Conservation (phyloP, 331 rosid genomes). For the Acacia pycnantha region DNA sequence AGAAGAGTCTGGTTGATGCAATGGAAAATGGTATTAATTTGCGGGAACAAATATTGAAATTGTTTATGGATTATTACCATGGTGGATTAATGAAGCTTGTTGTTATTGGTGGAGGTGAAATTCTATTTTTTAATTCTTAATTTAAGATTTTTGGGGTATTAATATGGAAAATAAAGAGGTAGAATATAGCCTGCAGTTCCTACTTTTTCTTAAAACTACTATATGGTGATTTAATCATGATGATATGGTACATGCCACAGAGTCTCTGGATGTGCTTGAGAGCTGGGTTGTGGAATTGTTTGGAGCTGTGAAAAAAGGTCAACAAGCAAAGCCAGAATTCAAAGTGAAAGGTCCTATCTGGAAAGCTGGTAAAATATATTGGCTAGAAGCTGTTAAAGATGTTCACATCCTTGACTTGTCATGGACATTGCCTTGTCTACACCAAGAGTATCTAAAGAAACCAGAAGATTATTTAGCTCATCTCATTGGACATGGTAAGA, state of each 20-base stretch:
- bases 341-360: conserved; percentile 72
- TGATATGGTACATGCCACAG: conserved; percentile 44
- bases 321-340: conserved; percentile 55
- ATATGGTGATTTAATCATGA: conserved; percentile 17
- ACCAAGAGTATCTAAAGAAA: conserved; percentile 72
- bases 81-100: conserved; percentile 98
- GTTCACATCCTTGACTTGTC: conserved; percentile 76
- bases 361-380: conserved; percentile 77
- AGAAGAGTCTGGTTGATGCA: conserved; percentile 92
- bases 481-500: conserved; percentile 93
- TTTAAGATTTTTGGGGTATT: background rate
- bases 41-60: conserved; percentile 70
- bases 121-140: conserved; percentile 27
- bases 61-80: conserved; percentile 74
- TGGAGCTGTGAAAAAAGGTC: conserved; percentile 67
- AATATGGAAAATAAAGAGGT: conserved; percentile 9
- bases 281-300: conserved; percentile 85
- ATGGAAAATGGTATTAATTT: conserved; percentile 86
- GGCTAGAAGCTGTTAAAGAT: conserved; percentile 92
- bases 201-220: background rate
- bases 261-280: conserved; percentile 89
- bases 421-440: conserved; percentile 88
- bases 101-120: conserved; percentile 96
- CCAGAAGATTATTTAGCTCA: conserved; percentile 94
- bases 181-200: background rate